Evolutionary conservation across 1,284 basidiomycete genomes (phyloP).

Genomic region (Trichosporon faecale): DNA sequence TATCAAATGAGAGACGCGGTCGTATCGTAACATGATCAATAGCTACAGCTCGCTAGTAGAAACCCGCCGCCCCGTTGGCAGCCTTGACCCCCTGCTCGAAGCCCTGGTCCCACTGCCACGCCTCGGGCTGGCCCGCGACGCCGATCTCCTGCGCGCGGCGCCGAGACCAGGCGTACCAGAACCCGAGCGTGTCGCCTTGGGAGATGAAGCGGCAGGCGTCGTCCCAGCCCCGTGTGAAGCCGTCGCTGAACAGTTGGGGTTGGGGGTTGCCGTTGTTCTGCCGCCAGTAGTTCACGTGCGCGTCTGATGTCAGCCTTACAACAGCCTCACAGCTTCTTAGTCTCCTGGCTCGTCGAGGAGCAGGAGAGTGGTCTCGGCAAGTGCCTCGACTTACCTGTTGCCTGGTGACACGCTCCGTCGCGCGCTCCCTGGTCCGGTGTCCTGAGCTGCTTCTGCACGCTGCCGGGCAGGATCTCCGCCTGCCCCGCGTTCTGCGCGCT

Average conservation of each 20-base stretch:
- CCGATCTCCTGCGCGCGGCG: constrained; percentile 57
- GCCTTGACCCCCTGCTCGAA: constrained; percentile 57
- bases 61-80: constrained; percentile 13
- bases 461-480: constrained; percentile 61
- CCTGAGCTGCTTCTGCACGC: constrained; percentile 50
- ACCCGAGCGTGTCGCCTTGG: constrained; percentile 59
- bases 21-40: not conserved
- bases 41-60: not conserved
- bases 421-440: constrained; percentile 46
- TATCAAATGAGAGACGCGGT: not conserved
- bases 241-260: constrained; percentile 65
- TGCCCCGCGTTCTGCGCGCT: constrained; percentile 67
- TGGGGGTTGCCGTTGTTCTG: constrained; percentile 57
- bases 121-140: constrained; percentile 41
- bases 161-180: constrained; percentile 61
- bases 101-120: constrained; percentile 68
- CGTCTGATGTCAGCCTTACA: constrained; percentile 49
- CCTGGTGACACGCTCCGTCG: constrained; percentile 49
- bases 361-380: too few relatives aligned
- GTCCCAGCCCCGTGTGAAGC: constrained; percentile 67
- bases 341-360: too few relatives aligned
- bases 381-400: constrained; percentile 52
- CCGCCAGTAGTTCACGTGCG: constrained; percentile 62
- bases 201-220: constrained; percentile 61
- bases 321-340: not conserved